Base-by-base conservation (phyloP, 257 asterid genomes). In the Osmanthus fragrans region DNA sequence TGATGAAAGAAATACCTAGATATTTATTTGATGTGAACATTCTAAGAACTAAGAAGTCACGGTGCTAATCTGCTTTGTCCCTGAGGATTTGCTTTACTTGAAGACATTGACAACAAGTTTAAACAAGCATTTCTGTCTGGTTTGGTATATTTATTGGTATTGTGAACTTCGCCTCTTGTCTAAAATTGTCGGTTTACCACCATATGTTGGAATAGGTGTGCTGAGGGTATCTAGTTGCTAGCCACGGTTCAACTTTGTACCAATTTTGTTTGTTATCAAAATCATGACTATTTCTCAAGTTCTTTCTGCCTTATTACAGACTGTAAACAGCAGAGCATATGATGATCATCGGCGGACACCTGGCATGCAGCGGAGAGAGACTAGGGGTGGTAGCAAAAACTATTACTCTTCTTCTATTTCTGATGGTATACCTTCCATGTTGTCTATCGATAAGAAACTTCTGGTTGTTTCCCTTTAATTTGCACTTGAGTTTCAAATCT, bases 321-420 rank as follows among this genome's bases (percentile, higher is more conserved):
- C 79, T 70, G 83, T 45, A 70, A 66, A 76, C 80, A 49, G 40
- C 71, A 77, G 65, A 79, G 64, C 73, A 7, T 23, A 40, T 68
- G 82, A 79, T 29, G 77, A 64, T 66, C 77, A 73, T 67, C 73
- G 77, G 71, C 72, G 74, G 77, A 70, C 79, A 45, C 73, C 88
- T 67, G 85, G 81, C 69, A 66, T 54, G 85, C 92, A 82, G 87
- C 76, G 66, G 67, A 85, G 76, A 80, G 84, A 84, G 78, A 76
- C 78, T 72, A 84, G 85, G 80, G 85, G 80, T 37, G 84, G 86
- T 69, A 80, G 76, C 54, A 77, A 79, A 76, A 81, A 72, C 77
- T 75, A 79, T 74, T 73, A 37, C 73, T 79, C 89, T 54, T 72
- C 82, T 74, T 66, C 82, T 40, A 58, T 72, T 68, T 78, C 82